phyloP scores from a whole-genome alignment of 768 basidiomycete species.

The Pholiota conissans region DNA sequence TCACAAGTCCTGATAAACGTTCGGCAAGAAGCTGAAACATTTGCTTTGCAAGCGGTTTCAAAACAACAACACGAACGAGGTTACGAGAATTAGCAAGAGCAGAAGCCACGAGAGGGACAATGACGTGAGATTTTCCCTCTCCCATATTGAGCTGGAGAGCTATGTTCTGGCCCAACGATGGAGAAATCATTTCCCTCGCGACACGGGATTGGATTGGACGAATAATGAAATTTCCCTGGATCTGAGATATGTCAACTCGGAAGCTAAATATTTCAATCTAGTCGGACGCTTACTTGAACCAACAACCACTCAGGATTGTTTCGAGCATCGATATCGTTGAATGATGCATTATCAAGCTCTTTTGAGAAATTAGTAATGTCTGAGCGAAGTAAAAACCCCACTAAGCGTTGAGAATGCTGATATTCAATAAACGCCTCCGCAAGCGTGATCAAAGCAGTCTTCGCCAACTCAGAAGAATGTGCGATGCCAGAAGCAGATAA shows the following conservation, averaged over 20 bases:
- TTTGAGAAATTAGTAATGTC: slow-evolving; percentile 31
- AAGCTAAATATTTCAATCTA: slow-evolving; percentile 7
- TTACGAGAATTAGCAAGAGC: slow-evolving; percentile 46
- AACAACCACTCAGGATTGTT: slow-evolving; percentile 42
- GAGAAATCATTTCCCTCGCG: slow-evolving; percentile 47
- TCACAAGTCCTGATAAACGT: slow-evolving; percentile 41
- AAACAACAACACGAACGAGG: slow-evolving; percentile 49
- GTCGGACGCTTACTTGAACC: slow-evolving; percentile 33
- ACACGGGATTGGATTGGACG: slow-evolving; percentile 43
- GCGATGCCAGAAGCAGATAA: slow-evolving; percentile 22
- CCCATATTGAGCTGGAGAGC: slow-evolving; percentile 58
- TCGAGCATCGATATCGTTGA: slow-evolving; percentile 12
- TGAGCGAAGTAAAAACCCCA: slow-evolving; percentile 16
- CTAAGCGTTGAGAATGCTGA: slow-evolving; percentile 37
- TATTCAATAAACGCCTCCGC: slow-evolving; percentile 28
- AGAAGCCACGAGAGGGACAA: slow-evolving; percentile 43
- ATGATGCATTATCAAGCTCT: slow-evolving; percentile 23
- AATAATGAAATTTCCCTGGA: slow-evolving; percentile 43
- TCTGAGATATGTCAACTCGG: slow-evolving; percentile 25
- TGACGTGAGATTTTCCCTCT: slow-evolving; percentile 55
- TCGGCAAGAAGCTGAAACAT: slow-evolving; percentile 51
- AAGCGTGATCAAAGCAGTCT: slow-evolving; percentile 26
- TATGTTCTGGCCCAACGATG: slow-evolving; percentile 33
- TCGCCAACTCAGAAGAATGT: slow-evolving; percentile 24
- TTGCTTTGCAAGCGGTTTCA: slow-evolving; percentile 45